A percentile compares a stretch with the other conserved stretches of the same genome.
Evolutionary conservation across 176 grass and related monocot species (phyloP).

Genomic region (Tuctoria greenei): DNA sequence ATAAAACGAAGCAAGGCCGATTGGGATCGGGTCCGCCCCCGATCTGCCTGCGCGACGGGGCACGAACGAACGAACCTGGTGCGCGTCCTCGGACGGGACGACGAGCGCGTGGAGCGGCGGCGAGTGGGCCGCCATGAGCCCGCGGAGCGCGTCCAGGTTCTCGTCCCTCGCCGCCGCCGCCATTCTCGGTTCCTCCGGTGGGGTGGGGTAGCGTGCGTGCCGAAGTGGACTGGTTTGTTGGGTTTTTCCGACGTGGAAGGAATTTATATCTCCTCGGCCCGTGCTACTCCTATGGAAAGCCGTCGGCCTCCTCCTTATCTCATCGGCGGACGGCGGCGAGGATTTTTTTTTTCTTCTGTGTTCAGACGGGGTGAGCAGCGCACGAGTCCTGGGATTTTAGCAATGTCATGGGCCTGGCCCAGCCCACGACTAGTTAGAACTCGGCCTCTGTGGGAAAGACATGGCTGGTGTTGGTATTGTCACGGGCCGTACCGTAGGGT

Average conservation of each 20-base stretch:
- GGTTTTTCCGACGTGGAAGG: neutral
- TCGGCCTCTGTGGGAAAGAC: too few relatives aligned
- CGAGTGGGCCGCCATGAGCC: slow-evolving; percentile 74
- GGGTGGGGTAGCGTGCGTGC: neutral
- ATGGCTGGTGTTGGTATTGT: too few relatives aligned
- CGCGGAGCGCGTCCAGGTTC: slow-evolving; percentile 64
- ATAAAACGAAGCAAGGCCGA: neutral
- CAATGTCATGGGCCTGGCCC: too few relatives aligned
- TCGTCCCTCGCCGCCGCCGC: slow-evolving; percentile 41
- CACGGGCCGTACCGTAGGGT: too few relatives aligned
- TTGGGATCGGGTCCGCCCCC: slow-evolving; percentile 4
- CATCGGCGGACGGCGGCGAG: neutral
- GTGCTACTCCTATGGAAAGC: neutral
- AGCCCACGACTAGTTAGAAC: too few relatives aligned
- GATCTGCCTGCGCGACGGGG: neutral
- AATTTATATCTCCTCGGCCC: slow-evolving; percentile 19
- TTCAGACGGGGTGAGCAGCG: too few relatives aligned
- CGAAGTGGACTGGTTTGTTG: slow-evolving; percentile 5
- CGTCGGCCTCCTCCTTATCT: neutral
- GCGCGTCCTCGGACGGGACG: slow-evolving; percentile 91
- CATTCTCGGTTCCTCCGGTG: slow-evolving; percentile 11
- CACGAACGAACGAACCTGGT: slow-evolving; percentile 82
- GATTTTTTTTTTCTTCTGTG: neutral
- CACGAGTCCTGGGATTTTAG: too few relatives aligned
- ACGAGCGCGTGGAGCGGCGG: slow-evolving; percentile 79